Conservation (phyloP, 805 yeast genomes). For the Nakazawaea anatomiae region DNA sequence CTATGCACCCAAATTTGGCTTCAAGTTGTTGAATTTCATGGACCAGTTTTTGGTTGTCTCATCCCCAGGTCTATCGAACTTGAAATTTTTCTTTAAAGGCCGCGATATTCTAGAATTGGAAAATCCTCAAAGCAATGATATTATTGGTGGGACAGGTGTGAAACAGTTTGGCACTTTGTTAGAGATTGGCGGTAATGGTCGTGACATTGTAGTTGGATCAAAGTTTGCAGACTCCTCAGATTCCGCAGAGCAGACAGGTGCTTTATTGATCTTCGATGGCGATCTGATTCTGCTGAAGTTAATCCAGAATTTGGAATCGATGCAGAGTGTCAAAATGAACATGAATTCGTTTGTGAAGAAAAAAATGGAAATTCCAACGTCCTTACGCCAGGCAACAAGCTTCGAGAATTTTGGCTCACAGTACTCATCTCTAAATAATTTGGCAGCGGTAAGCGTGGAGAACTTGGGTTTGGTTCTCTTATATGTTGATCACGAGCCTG, state of each 20-base stretch:
- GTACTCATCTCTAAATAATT: conserved; percentile 20
- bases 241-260: conserved; percentile 11
- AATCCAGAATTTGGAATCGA: conserved; percentile 2
- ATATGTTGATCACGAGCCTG: conserved; percentile 19
- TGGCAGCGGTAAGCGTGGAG: conserved; percentile 29
- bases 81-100: conserved; percentile 30
- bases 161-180: conserved; percentile 37
- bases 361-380: conserved; percentile 15
- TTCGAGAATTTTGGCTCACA: conserved; percentile 39
- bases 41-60: conserved; percentile 36
- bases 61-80: conserved; percentile 44
- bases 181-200: conserved; percentile 26
- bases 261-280: conserved; percentile 14
- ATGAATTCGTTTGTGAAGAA: conserved; percentile 13
- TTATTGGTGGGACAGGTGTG: conserved; percentile 32
- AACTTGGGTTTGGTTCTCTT: conserved; percentile 33
- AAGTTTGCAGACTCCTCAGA: conserved; percentile 28
- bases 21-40: conserved; percentile 24
- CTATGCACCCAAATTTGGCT: conserved; percentile 37
- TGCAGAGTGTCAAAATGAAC: conserved; percentile 28
- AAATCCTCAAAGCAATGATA: conserved; percentile 19
- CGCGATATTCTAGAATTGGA: conserved; percentile 20
- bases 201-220: conserved; percentile 40
- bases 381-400: conserved; percentile 13
- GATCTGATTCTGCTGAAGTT: conserved; percentile 4